Base-by-base conservation (phyloP, 2,329 filamentous ascomycete species). In the Piedraia hortae region DNA sequence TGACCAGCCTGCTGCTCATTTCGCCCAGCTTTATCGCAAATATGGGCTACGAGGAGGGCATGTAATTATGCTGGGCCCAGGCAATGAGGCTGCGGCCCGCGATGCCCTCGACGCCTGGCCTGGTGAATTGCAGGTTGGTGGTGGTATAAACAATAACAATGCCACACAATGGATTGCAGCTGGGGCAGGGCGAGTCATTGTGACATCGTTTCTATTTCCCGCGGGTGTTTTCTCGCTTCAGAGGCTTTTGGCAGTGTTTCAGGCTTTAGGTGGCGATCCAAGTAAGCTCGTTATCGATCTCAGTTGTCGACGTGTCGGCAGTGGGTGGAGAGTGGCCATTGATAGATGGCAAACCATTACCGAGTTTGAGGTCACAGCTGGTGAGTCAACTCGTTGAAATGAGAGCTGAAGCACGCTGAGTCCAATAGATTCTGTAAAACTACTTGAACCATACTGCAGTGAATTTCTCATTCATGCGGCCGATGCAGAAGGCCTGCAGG, bases 261-360 rank as follows among this genome's bases (percentile, higher is more conserved):
- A 53, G 12, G 61, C 67, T 2, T 57, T 97, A 4, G 69, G 56
- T 12, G 66, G 68, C 23, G 69, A 89, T 41, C 75, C 56, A 41
- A 50, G 54, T 21, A 85, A 74, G 46, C 62, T 97, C 21, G 82
- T 97, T 33, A 80, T 97, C 42, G 85, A 97, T 41, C 59, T 97
- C 12, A 90, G 78, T 46, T 97, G 85, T 42, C 65, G 85, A 22
- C 58, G 67, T 26, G 68, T 66, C 28, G 71, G 58, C 16, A 54
- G 68, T 25, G 68, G 53, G 17, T 97, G 85, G 85, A 78, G 73
- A 37, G 85, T 97, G n/a, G 82, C 85, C 24, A 97, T 89, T 70
- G 75, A 97, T 47, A 89, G 89, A 45, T 97, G 85, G 85, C 85
- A 93, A 54, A 90, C 77, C 1, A 69, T 93, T 25, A 93, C 85